phyloP scores from a whole-genome alignment of 768 basidiomycete genomes.

The Russula abietina region DNA sequence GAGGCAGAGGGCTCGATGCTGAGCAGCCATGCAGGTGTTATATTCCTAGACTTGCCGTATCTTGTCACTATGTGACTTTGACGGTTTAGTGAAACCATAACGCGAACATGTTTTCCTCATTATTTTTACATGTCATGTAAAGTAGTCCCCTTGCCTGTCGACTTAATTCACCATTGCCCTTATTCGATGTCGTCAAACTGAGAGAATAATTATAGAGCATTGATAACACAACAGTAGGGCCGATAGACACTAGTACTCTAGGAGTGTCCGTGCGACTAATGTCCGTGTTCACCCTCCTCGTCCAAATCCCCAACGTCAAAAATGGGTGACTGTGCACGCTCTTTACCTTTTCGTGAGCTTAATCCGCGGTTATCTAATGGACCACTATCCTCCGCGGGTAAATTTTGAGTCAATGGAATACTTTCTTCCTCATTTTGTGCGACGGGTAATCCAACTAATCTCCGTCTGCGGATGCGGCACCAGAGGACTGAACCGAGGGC shows the following conservation, averaged over 20 bases:
- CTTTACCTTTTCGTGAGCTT: constrained; percentile 34
- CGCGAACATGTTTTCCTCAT: constrained; percentile 43
- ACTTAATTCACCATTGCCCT: neutral
- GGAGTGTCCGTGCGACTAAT: neutral
- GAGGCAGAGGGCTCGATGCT: constrained; percentile 39
- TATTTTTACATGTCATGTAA: neutral
- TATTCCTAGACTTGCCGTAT: constrained; percentile 81
- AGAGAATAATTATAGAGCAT: neutral
- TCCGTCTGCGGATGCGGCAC: constrained; percentile 53
- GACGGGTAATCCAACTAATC: constrained; percentile 37
- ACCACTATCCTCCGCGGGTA: constrained; percentile 26
- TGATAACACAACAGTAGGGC: neutral
- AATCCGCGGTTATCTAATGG: constrained; percentile 16
- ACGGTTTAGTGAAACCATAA: constrained; percentile 83
- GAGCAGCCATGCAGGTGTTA: constrained; percentile 54
- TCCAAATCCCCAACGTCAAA: constrained; percentile 45
- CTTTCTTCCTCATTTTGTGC: constrained; percentile 52
- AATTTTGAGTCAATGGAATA: constrained; percentile 53
- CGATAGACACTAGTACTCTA: neutral
- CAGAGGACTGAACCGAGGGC: constrained; percentile 73
- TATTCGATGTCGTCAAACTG: neutral
- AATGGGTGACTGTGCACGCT: constrained; percentile 35
- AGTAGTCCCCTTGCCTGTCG: neutral
- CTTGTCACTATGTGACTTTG: constrained; percentile 73
- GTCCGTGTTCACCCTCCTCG: constrained; percentile 30